A percentile compares a stretch with the other conserved stretches of the same genome.
Conservation (phyloP, 2,329 filamentous ascomycete genomes). For the Xylariaceae sp. region DNA sequence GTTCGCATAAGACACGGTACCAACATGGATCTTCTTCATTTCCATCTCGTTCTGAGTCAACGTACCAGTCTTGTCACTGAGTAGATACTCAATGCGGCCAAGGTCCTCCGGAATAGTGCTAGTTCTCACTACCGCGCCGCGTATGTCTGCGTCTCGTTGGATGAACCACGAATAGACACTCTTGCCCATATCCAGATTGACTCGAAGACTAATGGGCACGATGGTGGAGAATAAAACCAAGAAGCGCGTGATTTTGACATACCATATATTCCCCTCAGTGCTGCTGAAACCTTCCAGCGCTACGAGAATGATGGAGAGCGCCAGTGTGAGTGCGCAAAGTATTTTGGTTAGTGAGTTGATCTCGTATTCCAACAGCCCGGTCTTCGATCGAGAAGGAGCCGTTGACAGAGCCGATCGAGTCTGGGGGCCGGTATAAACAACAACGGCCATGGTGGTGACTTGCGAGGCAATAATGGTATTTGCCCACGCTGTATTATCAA, state of each 20-base stretch:
- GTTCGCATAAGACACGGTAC: constrained; percentile 95
- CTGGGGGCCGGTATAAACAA: constrained; percentile 91
- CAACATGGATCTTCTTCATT: constrained; percentile 97
- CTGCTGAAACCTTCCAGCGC: constrained; percentile 75
- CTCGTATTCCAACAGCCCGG: constrained; percentile 86
- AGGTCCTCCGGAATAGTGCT: constrained; percentile 97
- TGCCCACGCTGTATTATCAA: constrained; percentile 98
- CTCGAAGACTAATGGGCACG: constrained; percentile 90
- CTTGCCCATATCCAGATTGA: constrained; percentile 96
- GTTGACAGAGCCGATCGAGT: constrained; percentile 93
- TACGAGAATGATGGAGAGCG: constrained; percentile 81
- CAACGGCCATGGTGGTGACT: constrained; percentile 78
- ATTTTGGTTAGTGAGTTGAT: constrained; percentile 98
- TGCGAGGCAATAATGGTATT: constrained; percentile 96
- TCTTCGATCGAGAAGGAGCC: constrained; percentile 86
- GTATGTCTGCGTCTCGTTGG: constrained; percentile 82
- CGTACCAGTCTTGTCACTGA: constrained; percentile 98
- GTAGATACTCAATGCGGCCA: constrained; percentile 88
- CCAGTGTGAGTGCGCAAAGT: constrained; percentile 79
- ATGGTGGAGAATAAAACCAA: constrained; percentile 98
- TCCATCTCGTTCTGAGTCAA: constrained; percentile 98
- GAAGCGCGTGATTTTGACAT: constrained; percentile 97
- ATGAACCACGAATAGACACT: constrained; percentile 95
- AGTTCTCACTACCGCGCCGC: constrained; percentile 86
- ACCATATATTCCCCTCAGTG: constrained; percentile 69